Conservation (phyloP, 2,329 filamentous ascomycete genomes). For the Juglanconis oblonga region DNA sequence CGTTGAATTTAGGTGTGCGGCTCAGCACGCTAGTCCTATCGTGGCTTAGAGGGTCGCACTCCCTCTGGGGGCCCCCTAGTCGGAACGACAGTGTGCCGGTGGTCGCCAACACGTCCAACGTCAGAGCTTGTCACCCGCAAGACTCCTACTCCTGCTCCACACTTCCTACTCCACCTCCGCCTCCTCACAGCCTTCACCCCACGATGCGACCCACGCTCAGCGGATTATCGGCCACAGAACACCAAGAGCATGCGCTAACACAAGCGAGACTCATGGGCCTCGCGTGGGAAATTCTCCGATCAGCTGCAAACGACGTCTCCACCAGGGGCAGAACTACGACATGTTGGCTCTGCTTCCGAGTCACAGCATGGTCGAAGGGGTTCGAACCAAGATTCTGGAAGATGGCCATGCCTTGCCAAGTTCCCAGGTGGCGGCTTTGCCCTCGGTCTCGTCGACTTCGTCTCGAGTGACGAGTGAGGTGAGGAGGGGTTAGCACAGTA, state of each 20-base stretch:
- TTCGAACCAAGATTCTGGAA: background rate
- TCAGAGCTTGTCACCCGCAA: background rate
- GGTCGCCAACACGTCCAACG: slow-evolving; percentile 8
- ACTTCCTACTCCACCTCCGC: background rate
- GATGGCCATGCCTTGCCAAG: background rate
- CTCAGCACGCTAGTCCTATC: slow-evolving; percentile 6
- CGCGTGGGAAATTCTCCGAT: background rate
- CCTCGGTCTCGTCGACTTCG: background rate
- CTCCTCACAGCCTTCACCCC: background rate
- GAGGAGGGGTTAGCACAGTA: too few relatives aligned
- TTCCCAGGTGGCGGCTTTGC: background rate
- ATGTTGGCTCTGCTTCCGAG: background rate
- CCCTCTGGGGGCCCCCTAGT: background rate
- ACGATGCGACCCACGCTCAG: background rate
- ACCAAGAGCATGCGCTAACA: background rate
- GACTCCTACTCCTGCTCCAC: slow-evolving; percentile 2
- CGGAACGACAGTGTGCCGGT: slow-evolving; percentile 10
- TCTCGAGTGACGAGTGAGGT: too few relatives aligned
- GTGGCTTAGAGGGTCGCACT: background rate
- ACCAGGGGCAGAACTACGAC: background rate
- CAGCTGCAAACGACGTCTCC: background rate
- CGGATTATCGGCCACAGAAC: background rate
- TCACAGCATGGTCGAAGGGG: background rate
- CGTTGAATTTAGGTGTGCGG: slow-evolving; percentile 20
- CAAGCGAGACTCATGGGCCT: background rate